These are phyloP conservation scores for Suhomyces yuchorum DNA, from an alignment of 1,139 yeast genomes.

Conservation along the genomic window DNA sequence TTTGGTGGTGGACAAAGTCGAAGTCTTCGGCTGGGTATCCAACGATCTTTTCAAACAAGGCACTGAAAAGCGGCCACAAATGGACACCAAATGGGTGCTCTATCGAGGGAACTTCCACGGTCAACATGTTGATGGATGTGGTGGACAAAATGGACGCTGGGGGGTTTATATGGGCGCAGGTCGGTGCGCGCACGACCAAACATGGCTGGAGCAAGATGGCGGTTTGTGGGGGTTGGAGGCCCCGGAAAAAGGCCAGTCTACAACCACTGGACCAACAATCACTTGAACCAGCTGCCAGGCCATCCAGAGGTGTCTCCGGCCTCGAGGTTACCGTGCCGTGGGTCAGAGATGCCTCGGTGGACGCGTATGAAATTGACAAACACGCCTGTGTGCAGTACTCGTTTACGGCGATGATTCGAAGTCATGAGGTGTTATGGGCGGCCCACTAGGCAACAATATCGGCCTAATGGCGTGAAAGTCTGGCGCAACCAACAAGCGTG, in stretches of 20 bases:
- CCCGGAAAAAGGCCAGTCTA: background rate
- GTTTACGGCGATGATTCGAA: background rate
- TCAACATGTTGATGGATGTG: slow-evolving; percentile 7
- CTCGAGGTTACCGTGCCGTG: background rate
- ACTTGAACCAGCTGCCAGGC: no score
- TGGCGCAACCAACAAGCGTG: background rate
- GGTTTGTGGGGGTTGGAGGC: background rate
- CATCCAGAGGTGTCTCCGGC: background rate
- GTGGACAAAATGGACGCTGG: slow-evolving; percentile 1
- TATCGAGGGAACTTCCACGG: slow-evolving; percentile 52
- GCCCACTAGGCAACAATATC: background rate
- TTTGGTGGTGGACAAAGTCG: slow-evolving; percentile 63
- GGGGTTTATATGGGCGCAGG: slow-evolving; percentile 3
- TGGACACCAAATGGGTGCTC: slow-evolving; percentile 88
- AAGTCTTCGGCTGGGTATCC: slow-evolving; percentile 78
- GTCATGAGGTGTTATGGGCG: background rate
- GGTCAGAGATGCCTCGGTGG: background rate
- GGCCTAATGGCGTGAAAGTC: background rate
- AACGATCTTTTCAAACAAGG: slow-evolving; percentile 48
- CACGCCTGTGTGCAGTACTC: background rate
- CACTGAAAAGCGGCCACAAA: slow-evolving; percentile 85
- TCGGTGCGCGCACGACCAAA: slow-evolving; percentile 1
- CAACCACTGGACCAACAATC: no score
- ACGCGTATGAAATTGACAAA: slow-evolving; percentile 1
- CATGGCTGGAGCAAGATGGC: background rate